Percentiles rank a stretch among this genome's conserved stretches.
phyloP scores from a whole-genome alignment of 2,329 filamentous ascomycete genomes.

The Penicillium italicum region DNA sequence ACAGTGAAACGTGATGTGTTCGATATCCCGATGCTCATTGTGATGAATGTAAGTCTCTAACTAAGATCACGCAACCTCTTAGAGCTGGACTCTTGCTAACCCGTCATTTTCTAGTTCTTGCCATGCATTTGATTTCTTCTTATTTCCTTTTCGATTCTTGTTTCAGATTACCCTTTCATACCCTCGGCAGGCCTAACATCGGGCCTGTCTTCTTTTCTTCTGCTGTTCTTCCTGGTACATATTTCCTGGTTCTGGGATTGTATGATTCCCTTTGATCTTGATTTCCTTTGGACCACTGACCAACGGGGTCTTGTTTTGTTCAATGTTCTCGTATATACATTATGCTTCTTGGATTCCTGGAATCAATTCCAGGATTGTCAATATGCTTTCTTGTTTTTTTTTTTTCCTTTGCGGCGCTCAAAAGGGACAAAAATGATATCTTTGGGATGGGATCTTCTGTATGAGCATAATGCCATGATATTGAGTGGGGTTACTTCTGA shows the following conservation, averaged over 20 bases:
- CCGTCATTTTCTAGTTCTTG: constrained; percentile 37
- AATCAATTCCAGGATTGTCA: constrained; percentile 9
- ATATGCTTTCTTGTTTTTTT: constrained; percentile 12
- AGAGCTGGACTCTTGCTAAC: constrained; percentile 10
- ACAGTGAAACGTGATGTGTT: constrained; percentile 95
- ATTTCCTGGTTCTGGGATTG: constrained; percentile 17
- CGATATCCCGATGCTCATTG: constrained; percentile 97
- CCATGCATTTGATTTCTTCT: constrained; percentile 43
- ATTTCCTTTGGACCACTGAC: background rate
- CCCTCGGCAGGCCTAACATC: constrained; percentile 8
- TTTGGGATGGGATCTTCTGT: constrained; percentile 18
- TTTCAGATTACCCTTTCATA: constrained; percentile 15
- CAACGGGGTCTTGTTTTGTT: background rate
- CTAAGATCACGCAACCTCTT: background rate
- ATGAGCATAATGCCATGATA: constrained; percentile 23
- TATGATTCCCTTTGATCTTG: constrained; percentile 18
- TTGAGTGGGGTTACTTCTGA: constrained; percentile 10
- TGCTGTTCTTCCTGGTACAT: constrained; percentile 14
- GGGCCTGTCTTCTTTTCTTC: constrained; percentile 13
- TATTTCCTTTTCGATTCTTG: constrained; percentile 5
- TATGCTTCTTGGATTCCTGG: constrained; percentile 6
- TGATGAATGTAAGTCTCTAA: constrained; percentile 79
- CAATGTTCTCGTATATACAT: constrained; percentile 16
- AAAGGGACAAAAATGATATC: constrained; percentile 24
- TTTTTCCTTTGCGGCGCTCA: constrained; percentile 21